Evolutionary conservation across 176 grass and related monocot genomes (phyloP).

Genomic region (Puya raimondii): DNA sequence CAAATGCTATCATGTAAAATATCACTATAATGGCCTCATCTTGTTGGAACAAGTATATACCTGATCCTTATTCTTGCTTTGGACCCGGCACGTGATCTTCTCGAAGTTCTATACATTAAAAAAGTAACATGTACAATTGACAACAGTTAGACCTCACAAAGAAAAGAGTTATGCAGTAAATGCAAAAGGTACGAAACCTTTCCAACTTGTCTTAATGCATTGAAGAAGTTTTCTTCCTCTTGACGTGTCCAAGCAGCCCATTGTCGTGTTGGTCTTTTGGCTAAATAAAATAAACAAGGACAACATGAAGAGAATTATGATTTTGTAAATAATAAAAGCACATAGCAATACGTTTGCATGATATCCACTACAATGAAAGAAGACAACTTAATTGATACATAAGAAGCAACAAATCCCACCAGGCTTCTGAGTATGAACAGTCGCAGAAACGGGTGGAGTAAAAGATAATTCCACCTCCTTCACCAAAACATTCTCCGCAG

Average conservation of each 20-base stretch:
- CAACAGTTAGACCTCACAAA: conserved; percentile 24
- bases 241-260: conserved; percentile 97
- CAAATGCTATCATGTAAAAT: not conserved
- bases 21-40: conserved; percentile 14
- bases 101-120: conserved; percentile 70
- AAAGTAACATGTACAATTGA: conserved; percentile 6
- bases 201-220: conserved; percentile 96
- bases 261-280: conserved; percentile 60
- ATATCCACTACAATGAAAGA: no score
- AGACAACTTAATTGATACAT: not conserved
- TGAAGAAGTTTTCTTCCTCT: conserved; percentile 96
- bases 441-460: not conserved
- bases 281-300: conserved; percentile 17
- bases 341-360: no score
- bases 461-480: not conserved
- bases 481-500: not conserved
- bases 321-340: not conserved
- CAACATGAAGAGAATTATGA: not conserved
- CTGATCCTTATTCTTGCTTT: conserved; percentile 99
- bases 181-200: conserved; percentile 47
- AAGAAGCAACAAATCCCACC: not conserved
- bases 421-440: not conserved
- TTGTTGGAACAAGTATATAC: conserved; percentile 33
- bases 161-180: conserved; percentile 5
- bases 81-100: conserved; percentile 91